These are phyloP conservation scores for Adiantum capillusveneris DNA, from an alignment of 75 land plant genomes.

Conservation along the genomic window DNA sequence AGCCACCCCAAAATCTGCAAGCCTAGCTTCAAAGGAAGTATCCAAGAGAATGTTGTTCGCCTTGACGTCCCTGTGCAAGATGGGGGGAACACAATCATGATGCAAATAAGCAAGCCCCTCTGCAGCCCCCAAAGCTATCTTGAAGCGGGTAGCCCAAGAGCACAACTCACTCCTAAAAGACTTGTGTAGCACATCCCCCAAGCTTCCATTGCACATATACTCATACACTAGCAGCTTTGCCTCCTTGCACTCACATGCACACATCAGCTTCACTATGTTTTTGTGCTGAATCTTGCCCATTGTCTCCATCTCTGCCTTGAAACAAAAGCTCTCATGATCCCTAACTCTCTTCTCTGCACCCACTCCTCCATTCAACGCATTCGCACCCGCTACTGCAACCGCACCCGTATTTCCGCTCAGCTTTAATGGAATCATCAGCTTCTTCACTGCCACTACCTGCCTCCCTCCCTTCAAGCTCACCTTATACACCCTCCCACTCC, in stretches of 20 bases:
- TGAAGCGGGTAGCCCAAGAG: slow-evolving; percentile 9
- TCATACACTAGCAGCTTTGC: slow-evolving; percentile 53
- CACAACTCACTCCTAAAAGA: slow-evolving; percentile 5
- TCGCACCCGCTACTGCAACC: neutral
- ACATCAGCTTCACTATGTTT: slow-evolving; percentile 50
- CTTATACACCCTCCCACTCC: slow-evolving; percentile 47
- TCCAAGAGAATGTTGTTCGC: neutral
- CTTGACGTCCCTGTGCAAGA: slow-evolving; percentile 12
- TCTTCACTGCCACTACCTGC: slow-evolving; percentile 46
- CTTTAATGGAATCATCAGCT: slow-evolving; percentile 17
- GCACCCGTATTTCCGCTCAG: neutral
- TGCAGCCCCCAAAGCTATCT: slow-evolving; percentile 14
- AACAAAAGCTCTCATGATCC: neutral
- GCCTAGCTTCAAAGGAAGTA: no score
- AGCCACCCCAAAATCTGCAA: no score
- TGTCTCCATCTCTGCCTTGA: slow-evolving; percentile 39
- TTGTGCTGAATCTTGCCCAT: slow-evolving; percentile 37
- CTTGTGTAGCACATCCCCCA: slow-evolving; percentile 53
- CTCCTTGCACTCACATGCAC: slow-evolving; percentile 46
- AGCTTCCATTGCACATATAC: slow-evolving; percentile 52
- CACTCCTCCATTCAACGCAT: neutral
- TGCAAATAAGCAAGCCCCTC: slow-evolving; percentile 14
- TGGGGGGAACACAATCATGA: slow-evolving; percentile 10
- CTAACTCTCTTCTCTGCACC: slow-evolving; percentile 24
- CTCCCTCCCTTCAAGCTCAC: slow-evolving; percentile 9